Base-by-base conservation (phyloP, 345 rosid species). In the Lepidium aucheri region DNA sequence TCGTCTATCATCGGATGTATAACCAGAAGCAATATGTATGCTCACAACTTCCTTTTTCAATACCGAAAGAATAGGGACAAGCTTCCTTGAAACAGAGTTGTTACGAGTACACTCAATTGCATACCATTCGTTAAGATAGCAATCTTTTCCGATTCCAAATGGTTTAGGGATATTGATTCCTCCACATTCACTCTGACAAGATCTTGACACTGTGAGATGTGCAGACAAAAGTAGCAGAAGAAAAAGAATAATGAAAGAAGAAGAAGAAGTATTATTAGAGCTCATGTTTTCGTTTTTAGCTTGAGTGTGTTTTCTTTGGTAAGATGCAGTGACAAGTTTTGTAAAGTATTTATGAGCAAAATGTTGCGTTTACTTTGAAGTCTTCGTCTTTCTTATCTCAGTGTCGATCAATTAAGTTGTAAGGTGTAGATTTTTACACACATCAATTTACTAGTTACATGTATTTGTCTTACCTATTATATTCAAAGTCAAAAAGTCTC, bases 121-220 rank as follows among this genome's bases (percentile, higher is more conserved):
- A 28, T 56, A 72, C 7, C 16, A 9, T 1, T 6, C 2, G 2
- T 46, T 8, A 0, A 17, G 30, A 65, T 51, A 67, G 17, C 82
- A 75, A 45, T 13, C 51, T 12, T 66, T 1, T 64, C 44, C 51
- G n/a, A 45, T 45, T 18, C 51, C 51, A 45, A 81, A 81, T n/a
- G 82, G 84, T 50, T 18, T 78, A 1, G 82, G 80, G 34, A 78
- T 65, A 60, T 20, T 49, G 7, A 77, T 43, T 22, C 68, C 53
- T 16, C 84, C 84, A 14, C 84, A 80, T 2, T 9, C 5, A 2
- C 42, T 68, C 10, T 6, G 47, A 68, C 81, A 77, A 15, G 7
- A 32, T 3, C 13, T 34, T 1, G 59, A 26, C 8, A 35, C 5
- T 26, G 5, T 4, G 30, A 26, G 6, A 5, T 2, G 9, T 24